Evolutionary conservation across 768 basidiomycete genomes (phyloP).

Genomic region (Tephrocybe sp.): DNA sequence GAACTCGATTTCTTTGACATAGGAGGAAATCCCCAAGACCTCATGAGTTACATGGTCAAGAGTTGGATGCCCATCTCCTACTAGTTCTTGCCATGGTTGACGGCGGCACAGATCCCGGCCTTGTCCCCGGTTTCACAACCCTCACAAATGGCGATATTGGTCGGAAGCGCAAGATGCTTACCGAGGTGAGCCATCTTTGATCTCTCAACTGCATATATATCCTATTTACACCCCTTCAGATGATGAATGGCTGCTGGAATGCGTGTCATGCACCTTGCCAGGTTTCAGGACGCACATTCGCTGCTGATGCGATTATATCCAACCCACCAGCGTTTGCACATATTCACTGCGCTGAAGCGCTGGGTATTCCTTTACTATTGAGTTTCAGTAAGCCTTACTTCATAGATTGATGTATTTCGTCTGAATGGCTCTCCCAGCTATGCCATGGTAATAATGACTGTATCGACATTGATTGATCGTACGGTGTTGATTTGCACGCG

Average conservation of each 20-base stretch:
- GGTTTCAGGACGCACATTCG: slow-evolving; percentile 30
- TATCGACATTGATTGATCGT: background rate
- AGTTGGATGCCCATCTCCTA: slow-evolving; percentile 39
- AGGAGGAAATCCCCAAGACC: slow-evolving; percentile 59
- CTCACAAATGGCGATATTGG: slow-evolving; percentile 60
- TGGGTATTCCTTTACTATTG: slow-evolving; percentile 54
- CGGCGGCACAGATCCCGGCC: slow-evolving; percentile 49
- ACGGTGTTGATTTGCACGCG: background rate
- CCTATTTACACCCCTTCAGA: slow-evolving; percentile 27
- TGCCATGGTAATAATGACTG: slow-evolving; percentile 50
- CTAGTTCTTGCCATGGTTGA: slow-evolving; percentile 5
- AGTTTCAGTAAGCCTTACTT: slow-evolving; percentile 50
- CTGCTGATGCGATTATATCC: slow-evolving; percentile 56
- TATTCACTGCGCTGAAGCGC: slow-evolving; percentile 61
- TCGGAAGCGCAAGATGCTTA: slow-evolving; percentile 56
- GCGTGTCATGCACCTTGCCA: slow-evolving; percentile 49
- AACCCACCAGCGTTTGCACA: slow-evolving; percentile 70
- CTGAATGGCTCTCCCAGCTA: slow-evolving; percentile 37
- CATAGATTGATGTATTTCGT: background rate
- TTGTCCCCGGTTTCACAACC: slow-evolving; percentile 57
- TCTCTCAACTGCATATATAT: background rate
- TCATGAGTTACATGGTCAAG: slow-evolving; percentile 75
- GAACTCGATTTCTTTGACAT: slow-evolving; percentile 60
- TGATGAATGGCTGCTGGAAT: slow-evolving; percentile 60
- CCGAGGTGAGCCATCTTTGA: slow-evolving; percentile 28